Conservation (phyloP, 352 stramenopile species). For the Pelagophyceae sp. region DNA sequence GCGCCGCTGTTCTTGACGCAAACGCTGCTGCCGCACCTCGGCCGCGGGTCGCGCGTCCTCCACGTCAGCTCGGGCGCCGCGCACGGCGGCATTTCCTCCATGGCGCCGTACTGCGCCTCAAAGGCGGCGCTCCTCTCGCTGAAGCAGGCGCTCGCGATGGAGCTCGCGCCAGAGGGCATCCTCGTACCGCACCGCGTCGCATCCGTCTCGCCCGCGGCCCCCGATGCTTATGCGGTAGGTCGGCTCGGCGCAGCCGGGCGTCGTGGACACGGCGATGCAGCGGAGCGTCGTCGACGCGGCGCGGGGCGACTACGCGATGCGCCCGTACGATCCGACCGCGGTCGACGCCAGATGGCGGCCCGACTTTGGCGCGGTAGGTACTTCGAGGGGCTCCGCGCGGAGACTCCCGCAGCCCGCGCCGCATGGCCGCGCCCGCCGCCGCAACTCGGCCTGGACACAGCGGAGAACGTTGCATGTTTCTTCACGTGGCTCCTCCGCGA, state of each 20-base stretch:
- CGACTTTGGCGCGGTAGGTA: neutral
- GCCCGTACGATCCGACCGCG: neutral
- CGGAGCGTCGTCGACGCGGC: neutral
- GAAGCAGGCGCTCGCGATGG: constrained; percentile 37
- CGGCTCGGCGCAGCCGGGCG: constrained; percentile 44
- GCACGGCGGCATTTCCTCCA: constrained; percentile 37
- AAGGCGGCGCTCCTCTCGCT: constrained; percentile 49
- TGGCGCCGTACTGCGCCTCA: constrained; percentile 42
- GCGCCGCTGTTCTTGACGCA: constrained; percentile 43
- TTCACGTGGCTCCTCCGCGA: constrained; percentile 33
- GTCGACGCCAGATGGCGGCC: neutral
- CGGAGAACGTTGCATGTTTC: constrained; percentile 27
- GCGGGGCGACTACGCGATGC: neutral
- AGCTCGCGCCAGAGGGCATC: constrained; percentile 37
- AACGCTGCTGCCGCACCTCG: constrained; percentile 31
- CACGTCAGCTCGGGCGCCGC: constrained; percentile 47
- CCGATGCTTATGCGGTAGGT: no score
- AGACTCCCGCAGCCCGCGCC: neutral
- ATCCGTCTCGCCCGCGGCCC: no score
- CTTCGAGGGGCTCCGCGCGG: neutral
- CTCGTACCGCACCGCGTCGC: no score
- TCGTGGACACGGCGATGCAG: constrained; percentile 52
- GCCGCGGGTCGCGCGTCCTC: constrained; percentile 40
- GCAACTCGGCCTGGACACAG: constrained; percentile 18
- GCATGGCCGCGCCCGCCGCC: constrained; percentile 18